These are phyloP conservation scores for Podaxis sp. DNA, from an alignment of 768 basidiomycete species.

Conservation along the genomic window DNA sequence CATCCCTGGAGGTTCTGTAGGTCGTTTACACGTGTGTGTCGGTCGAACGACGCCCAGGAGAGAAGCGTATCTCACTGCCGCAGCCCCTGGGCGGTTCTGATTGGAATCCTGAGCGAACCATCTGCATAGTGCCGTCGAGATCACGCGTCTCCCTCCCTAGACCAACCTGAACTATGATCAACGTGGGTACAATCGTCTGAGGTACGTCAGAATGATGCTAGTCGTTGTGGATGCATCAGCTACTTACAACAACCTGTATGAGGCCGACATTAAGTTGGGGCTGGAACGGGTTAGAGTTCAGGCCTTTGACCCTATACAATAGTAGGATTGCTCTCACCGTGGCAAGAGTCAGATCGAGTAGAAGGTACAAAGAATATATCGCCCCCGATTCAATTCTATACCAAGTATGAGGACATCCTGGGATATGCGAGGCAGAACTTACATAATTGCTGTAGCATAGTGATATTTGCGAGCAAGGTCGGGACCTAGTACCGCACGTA, in stretches of 20 bases:
- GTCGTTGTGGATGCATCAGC: neutral
- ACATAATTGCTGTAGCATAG: neutral
- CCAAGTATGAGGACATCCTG: neutral
- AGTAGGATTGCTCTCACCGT: neutral
- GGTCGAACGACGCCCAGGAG: neutral
- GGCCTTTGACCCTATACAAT: neutral
- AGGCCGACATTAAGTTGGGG: constrained; percentile 1
- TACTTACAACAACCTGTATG: constrained; percentile 6
- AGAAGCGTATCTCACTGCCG: neutral
- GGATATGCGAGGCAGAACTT: neutral
- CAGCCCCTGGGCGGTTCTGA: neutral
- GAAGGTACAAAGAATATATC: constrained; percentile 1
- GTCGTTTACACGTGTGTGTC: neutral
- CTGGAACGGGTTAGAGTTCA: neutral
- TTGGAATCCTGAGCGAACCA: neutral
- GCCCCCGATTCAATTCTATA: neutral
- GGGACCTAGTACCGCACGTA: neutral
- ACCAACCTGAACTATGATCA: constrained; percentile 7
- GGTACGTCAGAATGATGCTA: neutral
- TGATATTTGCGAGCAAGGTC: neutral
- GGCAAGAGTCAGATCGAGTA: neutral
- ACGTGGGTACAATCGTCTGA: constrained; percentile 2
- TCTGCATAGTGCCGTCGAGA: neutral
- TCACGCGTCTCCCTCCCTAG: constrained; percentile 1
- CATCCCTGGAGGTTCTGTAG: neutral